Evolutionary conservation across 192 early-diverging fungal species (phyloP), one percentile per base, ranked within the genome.

Genomic region (Coemansia sp.): DNA sequence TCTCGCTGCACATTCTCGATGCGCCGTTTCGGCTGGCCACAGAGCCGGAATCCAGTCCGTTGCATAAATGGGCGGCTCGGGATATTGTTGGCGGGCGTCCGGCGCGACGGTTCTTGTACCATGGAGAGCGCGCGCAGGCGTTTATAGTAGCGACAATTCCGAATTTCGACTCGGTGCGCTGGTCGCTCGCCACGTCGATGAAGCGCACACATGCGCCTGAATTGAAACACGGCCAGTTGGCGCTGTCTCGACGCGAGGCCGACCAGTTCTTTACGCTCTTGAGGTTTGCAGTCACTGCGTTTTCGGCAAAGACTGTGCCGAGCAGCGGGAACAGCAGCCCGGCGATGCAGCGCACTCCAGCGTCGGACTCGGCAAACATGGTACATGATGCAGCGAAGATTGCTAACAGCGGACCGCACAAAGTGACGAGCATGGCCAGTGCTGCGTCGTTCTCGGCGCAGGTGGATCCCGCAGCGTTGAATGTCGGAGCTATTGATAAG

Each of bases 121-220:
- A 78, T 17, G 75, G 75, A 0, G 75, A 78, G 25, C 26, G 31
- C 12, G 66, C 59, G 1, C 52, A 53, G 6, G 75, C 70, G 15
- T 72, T 69, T 57, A 31, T 78, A 9, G 59, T 71, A 5, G 66
- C 66, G 11, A 51, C 64, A 3, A 52, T 78, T 63, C 63, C 75
- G 25, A 77, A 77, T 57, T 58, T 68, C 20, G 74, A 77, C 60
- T 70, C 71, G 28, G 48, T 71, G 37, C 69, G 74, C 11, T 57
- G 66, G 58, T 49, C 66, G 17, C 51, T 77, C 18, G 74, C 74
- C 21, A 38, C 66, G 5, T 26, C 60, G 44, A 77, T 77, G 69
- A 53, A 36, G 38, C 61, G 74, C 12, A 65, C 55, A 12, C 61
- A 66, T 3, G 66, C 57, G 1, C 46, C 38, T 5, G 37, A 60